A percentile compares a stretch with the other conserved stretches of the same genome.
Conservation (phyloP, 495 filamentous ascomycete species). For the Echria macrotheca region DNA sequence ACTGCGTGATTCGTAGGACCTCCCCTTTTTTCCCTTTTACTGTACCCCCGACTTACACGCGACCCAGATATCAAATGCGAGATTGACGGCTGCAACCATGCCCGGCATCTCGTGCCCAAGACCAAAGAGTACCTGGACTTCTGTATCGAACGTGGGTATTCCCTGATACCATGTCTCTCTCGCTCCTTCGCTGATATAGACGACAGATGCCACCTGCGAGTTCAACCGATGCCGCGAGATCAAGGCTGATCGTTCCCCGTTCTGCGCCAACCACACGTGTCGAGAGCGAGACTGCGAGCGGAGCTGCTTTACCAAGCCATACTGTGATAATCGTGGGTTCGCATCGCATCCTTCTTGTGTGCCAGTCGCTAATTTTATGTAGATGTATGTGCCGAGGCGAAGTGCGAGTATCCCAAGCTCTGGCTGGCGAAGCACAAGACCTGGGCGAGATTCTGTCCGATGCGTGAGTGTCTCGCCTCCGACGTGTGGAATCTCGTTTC, state of each 20-base stretch:
- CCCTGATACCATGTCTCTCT: background rate
- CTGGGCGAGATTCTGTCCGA: constrained; percentile 11
- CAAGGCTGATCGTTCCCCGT: constrained; percentile 14
- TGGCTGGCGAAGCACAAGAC: background rate
- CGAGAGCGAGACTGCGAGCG: constrained; percentile 21
- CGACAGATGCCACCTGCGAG: constrained; percentile 26
- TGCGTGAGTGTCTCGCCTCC: constrained; percentile 11
- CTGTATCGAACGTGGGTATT: constrained; percentile 25
- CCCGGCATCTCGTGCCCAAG: constrained; percentile 9
- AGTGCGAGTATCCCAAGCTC: constrained; percentile 8
- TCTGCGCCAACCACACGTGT: constrained; percentile 29
- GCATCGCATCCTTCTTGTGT: background rate
- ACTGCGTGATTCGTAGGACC: constrained; percentile 21
- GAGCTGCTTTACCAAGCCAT: constrained; percentile 12
- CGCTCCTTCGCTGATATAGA: background rate
- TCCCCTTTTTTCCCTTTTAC: no score
- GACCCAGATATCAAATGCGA: constrained; percentile 15
- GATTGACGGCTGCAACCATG: constrained; percentile 14
- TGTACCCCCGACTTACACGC: background rate
- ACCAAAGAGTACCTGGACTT: constrained; percentile 22
- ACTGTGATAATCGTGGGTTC: constrained; percentile 28
- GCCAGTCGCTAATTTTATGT: no score
- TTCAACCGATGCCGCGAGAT: constrained; percentile 13
- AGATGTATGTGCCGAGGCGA: constrained; percentile 9
- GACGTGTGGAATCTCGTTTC: no score